Conservation (phyloP, 805 yeast species). For the Yamadazyma phyllophila region DNA sequence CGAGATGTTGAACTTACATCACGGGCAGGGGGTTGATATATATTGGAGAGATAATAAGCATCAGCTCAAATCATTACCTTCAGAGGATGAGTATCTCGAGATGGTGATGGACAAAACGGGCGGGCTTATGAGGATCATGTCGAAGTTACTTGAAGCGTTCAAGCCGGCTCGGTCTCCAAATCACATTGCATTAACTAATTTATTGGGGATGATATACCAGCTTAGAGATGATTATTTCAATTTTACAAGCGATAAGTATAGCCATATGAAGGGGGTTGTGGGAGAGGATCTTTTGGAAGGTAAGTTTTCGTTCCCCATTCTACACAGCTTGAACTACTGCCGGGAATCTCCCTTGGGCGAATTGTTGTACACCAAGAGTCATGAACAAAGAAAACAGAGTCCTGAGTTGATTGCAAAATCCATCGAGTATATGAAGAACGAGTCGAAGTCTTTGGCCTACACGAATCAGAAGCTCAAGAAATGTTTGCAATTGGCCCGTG, state of each 20-base stretch:
- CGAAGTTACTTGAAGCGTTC: constrained; percentile 53
- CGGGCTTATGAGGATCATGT: constrained; percentile 77
- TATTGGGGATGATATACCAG: constrained; percentile 82
- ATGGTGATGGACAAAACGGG: constrained; percentile 91
- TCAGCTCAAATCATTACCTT: constrained; percentile 17
- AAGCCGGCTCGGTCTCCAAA: constrained; percentile 8
- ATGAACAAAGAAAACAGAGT: constrained; percentile 16
- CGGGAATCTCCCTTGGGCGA: constrained; percentile 22
- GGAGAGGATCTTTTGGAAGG: constrained; percentile 88
- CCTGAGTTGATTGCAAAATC: constrained; percentile 17
- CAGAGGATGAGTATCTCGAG: constrained; percentile 50
- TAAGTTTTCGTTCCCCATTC: constrained; percentile 80
- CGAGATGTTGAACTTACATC: constrained; percentile 77
- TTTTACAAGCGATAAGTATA: constrained; percentile 47
- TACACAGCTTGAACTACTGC: constrained; percentile 45
- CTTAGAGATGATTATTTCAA: constrained; percentile 83
- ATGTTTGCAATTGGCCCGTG: constrained; percentile 9
- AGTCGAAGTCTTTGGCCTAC: constrained; percentile 24
- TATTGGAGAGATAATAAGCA: constrained; percentile 60
- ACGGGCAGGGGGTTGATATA: constrained; percentile 88
- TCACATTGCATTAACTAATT: constrained; percentile 55
- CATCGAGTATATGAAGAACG: constrained; percentile 21
- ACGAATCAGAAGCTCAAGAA: constrained; percentile 14
- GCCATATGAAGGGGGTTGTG: constrained; percentile 68
- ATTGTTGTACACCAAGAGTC: constrained; percentile 18